Conservation (phyloP, 2,329 filamentous ascomycete species). For the Cercospora brassicicola region DNA sequence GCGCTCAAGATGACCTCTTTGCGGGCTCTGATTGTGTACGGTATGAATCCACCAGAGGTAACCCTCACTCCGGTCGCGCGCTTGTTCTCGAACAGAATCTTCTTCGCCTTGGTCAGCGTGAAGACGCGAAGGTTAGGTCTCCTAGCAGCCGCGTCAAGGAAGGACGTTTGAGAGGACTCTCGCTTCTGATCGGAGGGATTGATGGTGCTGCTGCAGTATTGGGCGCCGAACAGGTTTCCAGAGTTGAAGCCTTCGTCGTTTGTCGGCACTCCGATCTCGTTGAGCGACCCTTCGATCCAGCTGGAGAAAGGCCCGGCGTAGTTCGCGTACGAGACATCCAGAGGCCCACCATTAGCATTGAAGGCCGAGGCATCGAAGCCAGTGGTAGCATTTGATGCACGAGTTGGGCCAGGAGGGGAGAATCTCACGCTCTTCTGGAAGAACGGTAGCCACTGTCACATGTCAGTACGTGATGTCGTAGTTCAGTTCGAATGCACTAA, state of each 20-base stretch:
- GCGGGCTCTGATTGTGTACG: conserved; percentile 33
- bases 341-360: conserved; percentile 29
- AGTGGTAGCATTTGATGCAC: conserved; percentile 17
- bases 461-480: background rate
- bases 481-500: background rate
- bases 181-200: conserved; percentile 24
- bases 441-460: conserved; percentile 35
- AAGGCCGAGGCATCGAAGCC: conserved; percentile 22
- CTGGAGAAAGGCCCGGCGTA: conserved; percentile 20
- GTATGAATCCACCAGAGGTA: background rate
- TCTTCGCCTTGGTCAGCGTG: conserved; percentile 31
- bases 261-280: conserved; percentile 20
- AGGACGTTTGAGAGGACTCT: conserved; percentile 31
- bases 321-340: conserved; percentile 39
- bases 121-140: conserved; percentile 38
- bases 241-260: conserved; percentile 20
- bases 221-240: conserved; percentile 21
- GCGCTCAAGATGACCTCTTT: conserved; percentile 50
- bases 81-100: conserved; percentile 37
- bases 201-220: conserved; percentile 24
- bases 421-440: conserved; percentile 31
- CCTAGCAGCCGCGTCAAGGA: conserved; percentile 31
- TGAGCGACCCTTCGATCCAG: conserved; percentile 16
- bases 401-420: conserved; percentile 21
- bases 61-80: conserved; percentile 33